phyloP scores from a whole-genome alignment of 2,329 filamentous ascomycete genomes.

The Chaetomiaceae sp. region DNA sequence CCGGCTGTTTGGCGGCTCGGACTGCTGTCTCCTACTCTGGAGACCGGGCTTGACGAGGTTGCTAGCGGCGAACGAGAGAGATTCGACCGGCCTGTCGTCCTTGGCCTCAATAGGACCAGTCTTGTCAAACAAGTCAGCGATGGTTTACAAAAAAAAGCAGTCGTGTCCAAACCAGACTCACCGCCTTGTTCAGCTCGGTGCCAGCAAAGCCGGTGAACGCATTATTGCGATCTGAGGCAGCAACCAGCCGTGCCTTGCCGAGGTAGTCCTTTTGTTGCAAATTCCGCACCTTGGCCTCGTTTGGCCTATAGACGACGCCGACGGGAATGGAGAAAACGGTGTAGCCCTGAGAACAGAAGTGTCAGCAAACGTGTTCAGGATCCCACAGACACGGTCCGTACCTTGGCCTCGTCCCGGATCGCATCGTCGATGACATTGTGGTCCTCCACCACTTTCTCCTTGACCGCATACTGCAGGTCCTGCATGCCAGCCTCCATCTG shows the following conservation, averaged over 20 bases:
- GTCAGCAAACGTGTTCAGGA: neutral
- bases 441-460: conserved; percentile 93
- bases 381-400: conserved; percentile 36
- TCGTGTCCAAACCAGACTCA: conserved; percentile 33
- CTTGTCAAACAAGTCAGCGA: conserved; percentile 30
- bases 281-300: conserved; percentile 97
- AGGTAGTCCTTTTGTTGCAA: conserved; percentile 97
- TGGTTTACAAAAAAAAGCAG: neutral
- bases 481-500: conserved; percentile 87
- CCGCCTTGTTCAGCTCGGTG: conserved; percentile 67
- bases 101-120: conserved; percentile 52
- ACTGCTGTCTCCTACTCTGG: conserved; percentile 75
- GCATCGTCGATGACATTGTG: conserved; percentile 98
- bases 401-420: conserved; percentile 87
- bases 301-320: conserved; percentile 89
- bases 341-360: conserved; percentile 62
- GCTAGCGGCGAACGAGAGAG: conserved; percentile 85
- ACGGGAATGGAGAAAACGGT: conserved; percentile 98
- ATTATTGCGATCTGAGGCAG: conserved; percentile 75
- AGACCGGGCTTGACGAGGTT: conserved; percentile 88
- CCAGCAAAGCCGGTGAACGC: conserved; percentile 79
- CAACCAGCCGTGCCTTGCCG: conserved; percentile 89
- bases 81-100: conserved; percentile 78
- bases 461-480: conserved; percentile 83
- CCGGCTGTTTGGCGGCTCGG: conserved; percentile 72